phyloP scores from a whole-genome alignment of 2,329 filamentous ascomycete genomes.

The Emmonsiellopsis sp. region DNA sequence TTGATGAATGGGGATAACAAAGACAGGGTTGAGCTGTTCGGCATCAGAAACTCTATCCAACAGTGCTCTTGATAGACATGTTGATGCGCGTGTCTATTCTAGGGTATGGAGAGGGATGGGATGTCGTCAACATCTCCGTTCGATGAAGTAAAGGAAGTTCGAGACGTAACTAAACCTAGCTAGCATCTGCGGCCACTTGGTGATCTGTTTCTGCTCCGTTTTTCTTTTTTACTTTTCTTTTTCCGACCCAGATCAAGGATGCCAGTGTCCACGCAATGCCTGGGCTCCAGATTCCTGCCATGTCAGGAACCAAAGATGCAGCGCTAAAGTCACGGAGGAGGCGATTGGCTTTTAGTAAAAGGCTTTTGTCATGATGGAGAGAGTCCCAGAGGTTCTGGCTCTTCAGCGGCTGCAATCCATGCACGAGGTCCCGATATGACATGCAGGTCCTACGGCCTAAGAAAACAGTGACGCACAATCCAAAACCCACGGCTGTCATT shows the following conservation, averaged over 20 bases:
- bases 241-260: no score
- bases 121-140: no score
- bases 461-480: background rate
- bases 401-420: constrained; percentile 18
- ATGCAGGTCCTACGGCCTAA: constrained; percentile 9
- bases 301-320: constrained; percentile 2
- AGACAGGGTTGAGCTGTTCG: background rate
- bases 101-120: no score
- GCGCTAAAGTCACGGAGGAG: background rate
- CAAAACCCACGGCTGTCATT: background rate
- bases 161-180: no score
- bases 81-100: no score
- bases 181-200: no score
- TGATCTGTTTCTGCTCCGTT: no score
- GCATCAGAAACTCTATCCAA: background rate
- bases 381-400: background rate
- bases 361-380: background rate
- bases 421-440: constrained; percentile 22
- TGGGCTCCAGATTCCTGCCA: background rate
- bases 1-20: background rate
- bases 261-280: background rate
- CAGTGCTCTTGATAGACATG: background rate
- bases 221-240: no score
- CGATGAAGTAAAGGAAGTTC: no score
- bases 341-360: background rate